phyloP scores from a whole-genome alignment of 1,284 basidiomycete genomes.

The Leucoagaricus sp. region DNA sequence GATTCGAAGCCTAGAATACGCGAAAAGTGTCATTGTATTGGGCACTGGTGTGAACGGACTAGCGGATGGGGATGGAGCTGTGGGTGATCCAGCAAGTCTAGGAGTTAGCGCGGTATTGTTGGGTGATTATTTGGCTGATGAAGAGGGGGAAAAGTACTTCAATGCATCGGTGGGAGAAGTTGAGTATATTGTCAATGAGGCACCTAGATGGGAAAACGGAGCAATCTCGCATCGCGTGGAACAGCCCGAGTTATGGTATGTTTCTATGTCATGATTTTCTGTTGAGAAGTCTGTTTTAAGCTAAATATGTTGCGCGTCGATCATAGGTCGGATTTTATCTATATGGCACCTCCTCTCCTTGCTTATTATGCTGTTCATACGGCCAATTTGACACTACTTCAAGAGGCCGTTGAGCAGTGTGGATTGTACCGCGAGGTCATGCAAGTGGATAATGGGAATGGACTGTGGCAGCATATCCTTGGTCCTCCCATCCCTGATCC shows the following conservation, averaged over 20 bases:
- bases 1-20: slow-evolving; percentile 35
- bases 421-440: slow-evolving; percentile 44
- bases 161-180: slow-evolving; percentile 31
- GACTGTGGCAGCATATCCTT: slow-evolving; percentile 51
- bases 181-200: slow-evolving; percentile 38
- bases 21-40: slow-evolving; percentile 35
- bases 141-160: slow-evolving; percentile 31
- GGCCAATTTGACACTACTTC: slow-evolving; percentile 41
- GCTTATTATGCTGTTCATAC: slow-evolving; percentile 54
- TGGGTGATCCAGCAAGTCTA: slow-evolving; percentile 45
- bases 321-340: slow-evolving; percentile 25
- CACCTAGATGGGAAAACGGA: slow-evolving; percentile 47
- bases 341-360: slow-evolving; percentile 63
- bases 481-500: slow-evolving; percentile 43
- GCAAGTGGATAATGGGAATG: slow-evolving; percentile 24
- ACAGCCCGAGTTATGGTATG: slow-evolving; percentile 47
- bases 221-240: slow-evolving; percentile 53
- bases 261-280: not conserved
- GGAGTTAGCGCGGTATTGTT: slow-evolving; percentile 42
- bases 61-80: slow-evolving; percentile 38
- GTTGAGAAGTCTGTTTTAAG: not conserved
- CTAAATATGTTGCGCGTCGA: not conserved
- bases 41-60: slow-evolving; percentile 37
- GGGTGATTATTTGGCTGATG: slow-evolving; percentile 20
- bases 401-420: slow-evolving; percentile 48